Base-by-base conservation (phyloP, 2,329 filamentous ascomycete species). In the Pseudogymnoascus sp. region DNA sequence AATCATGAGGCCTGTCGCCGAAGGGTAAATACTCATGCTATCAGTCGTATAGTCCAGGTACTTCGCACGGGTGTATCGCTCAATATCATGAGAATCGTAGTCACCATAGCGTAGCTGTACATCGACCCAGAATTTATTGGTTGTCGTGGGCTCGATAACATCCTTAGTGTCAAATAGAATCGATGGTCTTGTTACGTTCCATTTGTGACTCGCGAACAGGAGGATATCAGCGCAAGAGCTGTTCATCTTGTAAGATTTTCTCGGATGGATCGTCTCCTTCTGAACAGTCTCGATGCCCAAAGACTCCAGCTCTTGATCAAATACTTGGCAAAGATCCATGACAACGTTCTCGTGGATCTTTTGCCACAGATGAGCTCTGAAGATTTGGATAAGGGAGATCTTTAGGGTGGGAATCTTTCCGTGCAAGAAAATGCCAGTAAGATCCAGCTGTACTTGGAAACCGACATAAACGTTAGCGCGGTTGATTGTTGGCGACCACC, bases 201-300 rank as follows among this genome's bases (percentile, higher is more conserved):
- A 99, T 76, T 98, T 99, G 79, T 98, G 95, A 67, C 90, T 96
- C 38, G 95, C 93, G 73, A 99, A 99, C 8, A 99, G 84, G 62
- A 98, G 82, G 67, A 99, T 97, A 75, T 99, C 95, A 4, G 96
- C 95, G 72, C 95, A 98, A 64, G 93, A 98, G 72, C 93, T 97
- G 82, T 99, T 99, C 95, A 99, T 99, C 85, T 99, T 99, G 85
- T 99, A 99, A 4, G 92, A 97, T 78, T 99, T 99, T 85, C 95
- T 86, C 61, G 95, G 95, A 80, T 99, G 95, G 65, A 99, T 99
- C 0, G 95, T 98, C 79, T 99, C 95, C 77, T 99, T 99, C 74
- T 99, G 95, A 4, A 98, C 95, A 2, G 92, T 96, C 77, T 99
- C 95, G 64, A 99, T 97, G 37, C 93, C 93, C 3, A 99, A 81